Evolutionary conservation across 148 eudicot species (phyloP).

Genomic region (Camellia granthamiana): DNA sequence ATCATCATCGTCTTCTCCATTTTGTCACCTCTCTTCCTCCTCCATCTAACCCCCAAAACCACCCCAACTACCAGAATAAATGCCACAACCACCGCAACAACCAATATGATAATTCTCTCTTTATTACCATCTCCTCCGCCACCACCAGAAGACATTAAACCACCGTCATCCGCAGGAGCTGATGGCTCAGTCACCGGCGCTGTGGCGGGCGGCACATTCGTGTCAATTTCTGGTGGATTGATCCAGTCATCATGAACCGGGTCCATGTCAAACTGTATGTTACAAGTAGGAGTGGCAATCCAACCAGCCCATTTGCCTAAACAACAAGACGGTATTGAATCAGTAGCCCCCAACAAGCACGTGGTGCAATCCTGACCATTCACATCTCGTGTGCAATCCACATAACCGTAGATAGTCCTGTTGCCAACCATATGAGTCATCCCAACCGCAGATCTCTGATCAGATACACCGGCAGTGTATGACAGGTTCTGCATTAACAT

Average conservation of each 20-base stretch:
- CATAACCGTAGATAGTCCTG: constrained; percentile 6
- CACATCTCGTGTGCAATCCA: constrained; percentile 15
- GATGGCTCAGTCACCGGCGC: neutral
- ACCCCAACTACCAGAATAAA: neutral
- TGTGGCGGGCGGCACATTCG: neutral
- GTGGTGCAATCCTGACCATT: constrained; percentile 3
- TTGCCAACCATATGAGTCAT: neutral
- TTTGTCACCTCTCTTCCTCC: neutral
- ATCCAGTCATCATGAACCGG: constrained; percentile 6
- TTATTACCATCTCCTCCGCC: neutral
- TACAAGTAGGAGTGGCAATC: constrained; percentile 9
- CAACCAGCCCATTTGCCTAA: constrained; percentile 10
- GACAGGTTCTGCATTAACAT: neutral
- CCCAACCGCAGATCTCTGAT: neutral
- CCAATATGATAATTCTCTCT: neutral
- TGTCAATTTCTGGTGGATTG: neutral
- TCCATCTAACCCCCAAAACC: neutral
- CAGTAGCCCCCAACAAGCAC: neutral
- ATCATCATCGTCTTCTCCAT: neutral
- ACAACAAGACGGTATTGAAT: neutral
- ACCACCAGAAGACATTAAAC: neutral
- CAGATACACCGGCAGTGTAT: neutral
- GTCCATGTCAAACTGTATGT: constrained; percentile 14
- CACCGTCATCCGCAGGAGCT: too few relatives aligned
- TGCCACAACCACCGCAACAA: neutral